These are phyloP conservation scores for Wickerhamomyces mucosus DNA, from an alignment of 805 yeast species.

Conservation along the genomic window DNA sequence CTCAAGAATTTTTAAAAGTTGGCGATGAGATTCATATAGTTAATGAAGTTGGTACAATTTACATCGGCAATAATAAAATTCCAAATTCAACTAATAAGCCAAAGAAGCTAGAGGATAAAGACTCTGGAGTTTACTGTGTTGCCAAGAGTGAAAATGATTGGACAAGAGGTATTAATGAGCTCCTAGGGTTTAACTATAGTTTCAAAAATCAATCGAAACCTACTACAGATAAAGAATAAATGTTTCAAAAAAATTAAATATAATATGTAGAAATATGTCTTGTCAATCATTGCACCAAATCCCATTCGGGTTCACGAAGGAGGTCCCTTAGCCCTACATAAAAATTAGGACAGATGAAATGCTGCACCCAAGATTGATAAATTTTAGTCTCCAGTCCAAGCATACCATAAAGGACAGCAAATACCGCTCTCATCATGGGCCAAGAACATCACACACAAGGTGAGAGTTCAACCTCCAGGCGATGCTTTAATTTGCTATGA, in stretches of 20 bases:
- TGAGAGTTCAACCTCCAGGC: constrained; percentile 64
- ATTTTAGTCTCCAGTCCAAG: constrained; percentile 54
- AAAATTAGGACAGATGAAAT: constrained; percentile 41
- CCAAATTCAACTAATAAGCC: constrained; percentile 23
- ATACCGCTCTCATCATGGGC: constrained; percentile 63
- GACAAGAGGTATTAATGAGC: constrained; percentile 82
- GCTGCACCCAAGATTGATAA: constrained; percentile 70
- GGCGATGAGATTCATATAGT: constrained; percentile 77
- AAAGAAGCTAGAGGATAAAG: constrained; percentile 17
- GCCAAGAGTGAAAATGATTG: constrained; percentile 80
- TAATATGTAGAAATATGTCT: constrained; percentile 23
- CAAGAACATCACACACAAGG: no score
- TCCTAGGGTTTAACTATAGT: constrained; percentile 80
- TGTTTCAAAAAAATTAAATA: constrained; percentile 1
- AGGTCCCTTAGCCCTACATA: constrained; percentile 47
- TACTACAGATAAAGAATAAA: neutral
- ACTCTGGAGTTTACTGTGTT: constrained; percentile 74
- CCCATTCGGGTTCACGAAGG: constrained; percentile 77
- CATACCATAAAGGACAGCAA: constrained; percentile 24
- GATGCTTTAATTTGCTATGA: constrained; percentile 51
- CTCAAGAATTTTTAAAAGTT: constrained; percentile 53
- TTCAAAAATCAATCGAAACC: constrained; percentile 39
- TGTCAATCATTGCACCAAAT: constrained; percentile 42
- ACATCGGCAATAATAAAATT: constrained; percentile 38
- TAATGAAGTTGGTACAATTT: constrained; percentile 54